Evolutionary conservation across 257 asterid species (phyloP), one percentile per base, ranked within the genome.

Genomic region (Ligustrum vulgare): DNA sequence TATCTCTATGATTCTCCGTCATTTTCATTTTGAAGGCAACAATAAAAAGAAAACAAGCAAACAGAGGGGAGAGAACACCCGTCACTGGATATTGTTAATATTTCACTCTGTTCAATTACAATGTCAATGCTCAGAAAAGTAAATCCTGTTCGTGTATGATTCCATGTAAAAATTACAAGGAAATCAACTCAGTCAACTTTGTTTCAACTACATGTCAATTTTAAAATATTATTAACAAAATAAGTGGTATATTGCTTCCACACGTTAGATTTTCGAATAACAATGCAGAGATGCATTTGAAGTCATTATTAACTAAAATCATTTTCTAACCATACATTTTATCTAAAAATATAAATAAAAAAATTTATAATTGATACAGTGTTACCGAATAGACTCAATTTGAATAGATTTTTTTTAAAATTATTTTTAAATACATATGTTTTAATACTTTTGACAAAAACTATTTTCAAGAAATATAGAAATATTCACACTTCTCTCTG

Each of bases 21-120:
- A 10, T 71, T 33, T 23, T 60, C 43, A 39, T 36, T 58, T 41
- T 18, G 16, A 20, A 68, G 65, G 79, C 54, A 73, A 56, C 72
- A 60, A 25, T 58, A 16, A 18, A 39, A 54, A 22, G 67, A 43
- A 58, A 66, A 39, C 63, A 32, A 23, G 41, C 23, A n/a, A 68
- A 20, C 54, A 6, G 72, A 68, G 16, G 54, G 25, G 25, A 51
- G 10, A 51, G 9, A 16, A 18, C 25, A 45, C 62, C 25, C 6
- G 23, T 51, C 62, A 16, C 72, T 22, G 75, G 54, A 34, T 16
- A 37, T 76, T 41, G 49, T 32, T 41, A 41, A 41, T 41, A 32
- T 68, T 76, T 22, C 71, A 74, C 45, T 39, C 68, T 34, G 12
- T 45, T 11, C 28, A 8, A 49, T 9, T 32, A 67, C 25, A 51